A percentile compares a stretch with the other conserved stretches of the same genome.
Conservation (phyloP, 768 basidiomycete species). For the Mycena alexandri region DNA sequence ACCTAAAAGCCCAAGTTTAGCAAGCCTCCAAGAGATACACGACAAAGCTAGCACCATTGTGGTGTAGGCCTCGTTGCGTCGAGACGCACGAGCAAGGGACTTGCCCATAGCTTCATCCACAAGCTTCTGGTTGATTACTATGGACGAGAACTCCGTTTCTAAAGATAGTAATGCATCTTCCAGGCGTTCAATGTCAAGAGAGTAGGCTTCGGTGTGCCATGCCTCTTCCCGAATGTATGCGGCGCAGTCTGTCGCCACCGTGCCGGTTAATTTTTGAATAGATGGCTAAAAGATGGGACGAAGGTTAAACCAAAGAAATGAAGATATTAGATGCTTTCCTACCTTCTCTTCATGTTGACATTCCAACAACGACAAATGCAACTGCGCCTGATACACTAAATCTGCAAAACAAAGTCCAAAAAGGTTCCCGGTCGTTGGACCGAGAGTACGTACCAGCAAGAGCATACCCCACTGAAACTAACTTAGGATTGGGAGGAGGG, state of each 20-base stretch:
- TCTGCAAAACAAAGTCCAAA: conserved; percentile 53
- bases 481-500: conserved; percentile 31
- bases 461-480: conserved; percentile 70
- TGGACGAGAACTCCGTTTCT: conserved; percentile 61
- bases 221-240: conserved; percentile 73
- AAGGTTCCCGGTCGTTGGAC: conserved; percentile 27
- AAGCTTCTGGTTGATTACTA: conserved; percentile 57
- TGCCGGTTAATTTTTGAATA: conserved; percentile 77
- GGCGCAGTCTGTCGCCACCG: conserved; percentile 73
- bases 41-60: conserved; percentile 56
- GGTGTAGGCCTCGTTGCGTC: conserved; percentile 60
- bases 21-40: conserved; percentile 9
- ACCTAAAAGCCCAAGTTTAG: conserved; percentile 57
- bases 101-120: conserved; percentile 60
- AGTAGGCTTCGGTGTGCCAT: conserved; percentile 72
- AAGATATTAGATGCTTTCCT: background rate
- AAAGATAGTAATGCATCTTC: conserved; percentile 63
- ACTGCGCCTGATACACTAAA: conserved; percentile 65
- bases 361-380: conserved; percentile 73
- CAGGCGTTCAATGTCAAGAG: conserved; percentile 61
- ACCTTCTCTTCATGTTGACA: conserved; percentile 92
- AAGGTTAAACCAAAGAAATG: conserved; percentile 4
- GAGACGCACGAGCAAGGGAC: conserved; percentile 54
- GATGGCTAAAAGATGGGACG: conserved; percentile 64
- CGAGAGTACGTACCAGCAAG: conserved; percentile 64